Conservation (phyloP, 108 stramenopile species). For the Aurantiochytrium sp. region DNA sequence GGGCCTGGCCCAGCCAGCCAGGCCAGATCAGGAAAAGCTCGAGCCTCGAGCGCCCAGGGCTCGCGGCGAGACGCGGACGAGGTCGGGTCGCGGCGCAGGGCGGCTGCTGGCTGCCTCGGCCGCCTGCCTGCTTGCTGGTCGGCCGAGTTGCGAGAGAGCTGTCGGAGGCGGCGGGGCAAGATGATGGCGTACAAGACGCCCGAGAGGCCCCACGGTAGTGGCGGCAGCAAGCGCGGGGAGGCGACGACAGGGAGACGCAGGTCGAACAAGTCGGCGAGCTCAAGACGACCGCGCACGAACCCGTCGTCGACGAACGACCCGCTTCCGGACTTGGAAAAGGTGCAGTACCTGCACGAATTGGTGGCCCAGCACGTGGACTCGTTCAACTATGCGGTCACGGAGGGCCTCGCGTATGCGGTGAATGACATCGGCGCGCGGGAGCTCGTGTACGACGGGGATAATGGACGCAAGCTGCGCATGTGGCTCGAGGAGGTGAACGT, state of each 20-base stretch:
- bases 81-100: too few species aligned
- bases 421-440: not conserved
- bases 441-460: not conserved
- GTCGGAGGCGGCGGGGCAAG: too few species aligned
- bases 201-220: not conserved
- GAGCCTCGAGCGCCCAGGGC: too few species aligned
- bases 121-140: too few species aligned
- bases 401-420: not conserved
- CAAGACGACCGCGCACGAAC: not conserved
- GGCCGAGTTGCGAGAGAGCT: too few species aligned
- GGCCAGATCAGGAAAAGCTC: too few species aligned
- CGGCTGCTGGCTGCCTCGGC: too few species aligned
- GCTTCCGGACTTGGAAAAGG: not conserved
- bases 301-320: not conserved
- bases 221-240: not conserved
- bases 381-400: slow-evolving; percentile 26
- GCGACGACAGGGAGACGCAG: not conserved
- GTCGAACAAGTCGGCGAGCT: not conserved
- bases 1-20: too few species aligned
- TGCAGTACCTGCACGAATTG: slow-evolving; percentile 5
- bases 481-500: slow-evolving; percentile 36
- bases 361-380: slow-evolving; percentile 48
- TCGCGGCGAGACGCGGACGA: too few species aligned
- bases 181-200: not conserved
- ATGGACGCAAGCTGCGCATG: slow-evolving; percentile 19